Evolutionary conservation across 2,329 filamentous ascomycete genomes (phyloP), one percentile per base, ranked within the genome.

Genomic region (Colletotrichum sp.): DNA sequence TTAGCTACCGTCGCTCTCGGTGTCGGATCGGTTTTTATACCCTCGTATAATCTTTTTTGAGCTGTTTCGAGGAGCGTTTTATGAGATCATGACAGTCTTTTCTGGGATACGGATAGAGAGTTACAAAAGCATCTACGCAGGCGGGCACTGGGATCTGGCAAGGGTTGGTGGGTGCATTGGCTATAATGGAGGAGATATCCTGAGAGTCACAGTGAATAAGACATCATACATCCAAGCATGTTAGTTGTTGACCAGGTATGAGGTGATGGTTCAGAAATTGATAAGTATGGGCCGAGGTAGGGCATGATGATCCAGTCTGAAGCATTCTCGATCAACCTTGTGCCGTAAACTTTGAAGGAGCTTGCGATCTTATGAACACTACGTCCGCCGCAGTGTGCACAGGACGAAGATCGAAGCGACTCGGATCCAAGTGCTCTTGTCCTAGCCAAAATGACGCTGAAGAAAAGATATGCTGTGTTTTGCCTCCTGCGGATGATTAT

Each of bases 1-100:
- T 39, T 82, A 32, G 71, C 80, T 3, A 80, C 80, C 6, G 70
- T 75, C 10, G 76, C 65, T 22, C n/a, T 80, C n/a, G 78, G 77
- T 2, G 77, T 78, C 8, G 77, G 78, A 13, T 76, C 78, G 25
- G 34, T 78, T 8, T 80, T 80, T 22, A 72, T 79, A 55, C 79
- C 79, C 34, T 66, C 71, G 30, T 70, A 75, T 39, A 65, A 69
- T 39, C 39, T 77, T 28, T 77, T 75, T 52, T 71, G 39, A 75
- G 39, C 43, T 18, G 12, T 43, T 71, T 52, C n/a, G 30, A 75
- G 28, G 32, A 30, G n/a, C 58, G 32, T 18, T n/a, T 68, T 60
- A 68, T 55, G 66, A 61, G 34, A 48, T 28, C 36, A 70, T 62
- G 67, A 62, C 67, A 55, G 36, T 68, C 52, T 43, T 68, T 68